Evolutionary conservation across 106 monocot species (phyloP).

Genomic region (Agapanthus africanus): DNA sequence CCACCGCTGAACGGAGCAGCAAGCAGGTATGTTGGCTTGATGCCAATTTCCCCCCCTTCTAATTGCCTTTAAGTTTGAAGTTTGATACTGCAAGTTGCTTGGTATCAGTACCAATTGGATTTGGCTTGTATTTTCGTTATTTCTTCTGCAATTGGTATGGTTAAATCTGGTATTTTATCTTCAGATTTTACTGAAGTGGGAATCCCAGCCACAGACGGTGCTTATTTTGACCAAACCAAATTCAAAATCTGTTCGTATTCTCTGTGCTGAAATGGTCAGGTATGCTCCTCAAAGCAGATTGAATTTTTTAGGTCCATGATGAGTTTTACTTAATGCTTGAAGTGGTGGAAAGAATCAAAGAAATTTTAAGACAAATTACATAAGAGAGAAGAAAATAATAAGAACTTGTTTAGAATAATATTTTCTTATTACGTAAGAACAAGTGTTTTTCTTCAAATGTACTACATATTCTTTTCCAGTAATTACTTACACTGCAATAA

Average conservation of each 20-base stretch:
- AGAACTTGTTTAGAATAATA: neutral
- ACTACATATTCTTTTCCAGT: neutral
- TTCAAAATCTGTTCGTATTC: constrained; percentile 61
- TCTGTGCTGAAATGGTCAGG: constrained; percentile 93
- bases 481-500: neutral
- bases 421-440: no score
- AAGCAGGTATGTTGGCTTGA: constrained; percentile 74
- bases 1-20: constrained; percentile 81
- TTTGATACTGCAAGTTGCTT: constrained; percentile 7
- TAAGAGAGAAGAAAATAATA: neutral
- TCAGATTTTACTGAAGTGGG: constrained; percentile 98
- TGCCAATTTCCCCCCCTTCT: no score
- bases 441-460: neutral
- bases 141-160: neutral
- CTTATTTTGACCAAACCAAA: constrained; percentile 92
- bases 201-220: constrained; percentile 84
- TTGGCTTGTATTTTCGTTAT: neutral
- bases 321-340: neutral
- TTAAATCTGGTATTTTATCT: constrained; percentile 17
- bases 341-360: neutral
- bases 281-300: constrained; percentile 25
- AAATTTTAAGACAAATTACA: neutral
- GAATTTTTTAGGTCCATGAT: neutral
- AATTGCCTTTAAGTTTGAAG: no score
- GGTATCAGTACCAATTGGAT: neutral